Evolutionary conservation across 2,329 filamentous ascomycete species (phyloP).

Genomic region (Fusarium equiseti): DNA sequence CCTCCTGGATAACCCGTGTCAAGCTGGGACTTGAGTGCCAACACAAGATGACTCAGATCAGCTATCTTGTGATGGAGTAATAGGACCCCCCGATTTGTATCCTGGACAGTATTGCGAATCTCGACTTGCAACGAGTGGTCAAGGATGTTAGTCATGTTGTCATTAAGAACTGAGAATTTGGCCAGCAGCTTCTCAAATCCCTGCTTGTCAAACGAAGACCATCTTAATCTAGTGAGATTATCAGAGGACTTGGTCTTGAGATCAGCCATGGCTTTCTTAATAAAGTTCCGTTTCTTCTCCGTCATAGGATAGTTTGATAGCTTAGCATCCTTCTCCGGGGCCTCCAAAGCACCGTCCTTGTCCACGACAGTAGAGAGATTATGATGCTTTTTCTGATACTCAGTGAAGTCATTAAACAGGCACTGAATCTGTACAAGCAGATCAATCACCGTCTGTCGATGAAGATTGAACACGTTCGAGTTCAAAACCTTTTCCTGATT

Average conservation of each 20-base stretch:
- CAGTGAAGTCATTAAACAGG: conserved; percentile 60
- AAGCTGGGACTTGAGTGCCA: conserved; percentile 60
- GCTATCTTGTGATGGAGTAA: conserved; percentile 61
- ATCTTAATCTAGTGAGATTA: conserved; percentile 53
- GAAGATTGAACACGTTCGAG: conserved; percentile 62
- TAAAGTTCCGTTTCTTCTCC: conserved; percentile 56
- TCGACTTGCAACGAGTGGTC: conserved; percentile 61
- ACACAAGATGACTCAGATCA: conserved; percentile 60
- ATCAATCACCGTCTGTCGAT: conserved; percentile 63
- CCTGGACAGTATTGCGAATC: conserved; percentile 61
- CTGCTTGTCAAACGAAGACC: conserved; percentile 61
- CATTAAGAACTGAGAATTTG: conserved; percentile 60
- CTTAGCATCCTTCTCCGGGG: conserved; percentile 59
- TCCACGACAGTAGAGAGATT: conserved; percentile 53
- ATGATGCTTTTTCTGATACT: conserved; percentile 56
- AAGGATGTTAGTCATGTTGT: conserved; percentile 62
- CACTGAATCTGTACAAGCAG: conserved; percentile 61
- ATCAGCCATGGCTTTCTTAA: conserved; percentile 58
- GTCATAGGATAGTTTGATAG: conserved; percentile 60
- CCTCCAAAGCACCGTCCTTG: conserved; percentile 50
- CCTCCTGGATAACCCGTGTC: conserved; percentile 46
- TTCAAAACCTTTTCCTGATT: conserved; percentile 57
- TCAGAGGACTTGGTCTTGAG: conserved; percentile 55
- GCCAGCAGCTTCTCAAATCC: conserved; percentile 60
- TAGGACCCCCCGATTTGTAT: conserved; percentile 61